phyloP scores from a whole-genome alignment of 768 basidiomycete genomes.

The Macrolepiota dolichaula region DNA sequence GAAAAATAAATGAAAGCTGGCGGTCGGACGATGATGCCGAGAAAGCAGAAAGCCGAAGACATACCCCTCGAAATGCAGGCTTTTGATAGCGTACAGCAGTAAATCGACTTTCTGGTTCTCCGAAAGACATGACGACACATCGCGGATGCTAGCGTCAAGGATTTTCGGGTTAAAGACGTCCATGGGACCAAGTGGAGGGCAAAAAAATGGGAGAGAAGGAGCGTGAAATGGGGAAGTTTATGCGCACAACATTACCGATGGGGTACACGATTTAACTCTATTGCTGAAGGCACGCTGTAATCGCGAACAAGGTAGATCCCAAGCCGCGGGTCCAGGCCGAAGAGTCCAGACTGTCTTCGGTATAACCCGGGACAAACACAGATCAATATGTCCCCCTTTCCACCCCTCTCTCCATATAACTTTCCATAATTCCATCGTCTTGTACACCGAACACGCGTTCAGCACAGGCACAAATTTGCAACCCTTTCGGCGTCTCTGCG shows the following conservation, averaged over 20 bases:
- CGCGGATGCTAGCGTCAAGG: constrained; percentile 72
- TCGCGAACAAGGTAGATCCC: background rate
- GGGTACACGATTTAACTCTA: constrained; percentile 6
- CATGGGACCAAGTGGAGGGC: constrained; percentile 31
- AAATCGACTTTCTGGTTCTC: constrained; percentile 70
- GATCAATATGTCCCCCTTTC: background rate
- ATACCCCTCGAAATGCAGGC: constrained; percentile 69
- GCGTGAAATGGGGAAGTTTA: constrained; percentile 6
- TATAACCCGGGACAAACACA: constrained; percentile 6
- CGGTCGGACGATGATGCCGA: background rate
- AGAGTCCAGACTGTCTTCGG: constrained; percentile 6
- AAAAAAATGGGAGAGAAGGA: background rate
- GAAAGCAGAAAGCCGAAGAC: constrained; percentile 17
- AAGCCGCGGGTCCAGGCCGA: background rate
- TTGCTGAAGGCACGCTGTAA: constrained; percentile 4
- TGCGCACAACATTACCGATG: constrained; percentile 1
- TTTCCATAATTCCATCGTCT: background rate
- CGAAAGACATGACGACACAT: constrained; percentile 53
- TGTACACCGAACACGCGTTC: background rate
- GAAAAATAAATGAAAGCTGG: constrained; percentile 11
- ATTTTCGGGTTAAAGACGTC: constrained; percentile 75
- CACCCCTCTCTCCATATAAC: background rate
- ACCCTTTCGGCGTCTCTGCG: background rate
- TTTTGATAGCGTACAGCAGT: constrained; percentile 78
- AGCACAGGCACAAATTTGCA: background rate